phyloP scores from a whole-genome alignment of 805 yeast genomes.

The Ascoidea rubescens region DNA sequence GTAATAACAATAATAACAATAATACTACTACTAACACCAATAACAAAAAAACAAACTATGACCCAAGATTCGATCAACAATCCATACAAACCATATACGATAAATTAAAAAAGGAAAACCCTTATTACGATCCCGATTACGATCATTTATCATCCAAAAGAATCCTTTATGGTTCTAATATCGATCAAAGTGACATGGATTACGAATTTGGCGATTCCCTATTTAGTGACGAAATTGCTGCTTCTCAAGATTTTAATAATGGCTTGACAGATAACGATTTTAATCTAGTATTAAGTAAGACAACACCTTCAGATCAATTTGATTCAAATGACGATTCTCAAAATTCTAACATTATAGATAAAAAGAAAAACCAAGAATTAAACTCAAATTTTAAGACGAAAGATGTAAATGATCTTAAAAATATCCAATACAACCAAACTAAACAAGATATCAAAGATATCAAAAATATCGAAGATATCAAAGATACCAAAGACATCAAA shows the following conservation, averaged over 20 bases:
- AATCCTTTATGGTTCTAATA: neutral
- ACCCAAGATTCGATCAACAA: neutral
- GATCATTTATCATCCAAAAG: slow-evolving; percentile 7
- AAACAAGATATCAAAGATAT: too few relatives aligned
- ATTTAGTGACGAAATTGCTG: slow-evolving; percentile 27
- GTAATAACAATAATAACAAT: neutral
- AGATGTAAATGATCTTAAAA: too few relatives aligned
- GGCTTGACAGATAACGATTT: slow-evolving; percentile 24
- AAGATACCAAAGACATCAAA: too few relatives aligned
- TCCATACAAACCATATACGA: neutral
- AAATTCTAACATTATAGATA: too few relatives aligned
- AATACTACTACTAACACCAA: neutral
- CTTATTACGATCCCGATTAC: neutral
- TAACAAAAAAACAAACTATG: slow-evolving; percentile 1
- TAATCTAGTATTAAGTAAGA: slow-evolving; percentile 6
- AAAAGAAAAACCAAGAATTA: too few relatives aligned
- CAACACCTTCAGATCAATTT: neutral
- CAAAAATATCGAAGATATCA: too few relatives aligned
- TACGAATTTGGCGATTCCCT: slow-evolving; percentile 1
- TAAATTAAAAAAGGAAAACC: neutral
- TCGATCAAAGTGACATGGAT: slow-evolving; percentile 11
- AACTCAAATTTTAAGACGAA: too few relatives aligned
- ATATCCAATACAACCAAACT: too few relatives aligned
- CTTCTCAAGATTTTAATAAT: slow-evolving; percentile 41
- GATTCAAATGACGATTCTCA: too few relatives aligned